Conservation (phyloP, 2,329 filamentous ascomycete species). For the Alternaria metachromatica region DNA sequence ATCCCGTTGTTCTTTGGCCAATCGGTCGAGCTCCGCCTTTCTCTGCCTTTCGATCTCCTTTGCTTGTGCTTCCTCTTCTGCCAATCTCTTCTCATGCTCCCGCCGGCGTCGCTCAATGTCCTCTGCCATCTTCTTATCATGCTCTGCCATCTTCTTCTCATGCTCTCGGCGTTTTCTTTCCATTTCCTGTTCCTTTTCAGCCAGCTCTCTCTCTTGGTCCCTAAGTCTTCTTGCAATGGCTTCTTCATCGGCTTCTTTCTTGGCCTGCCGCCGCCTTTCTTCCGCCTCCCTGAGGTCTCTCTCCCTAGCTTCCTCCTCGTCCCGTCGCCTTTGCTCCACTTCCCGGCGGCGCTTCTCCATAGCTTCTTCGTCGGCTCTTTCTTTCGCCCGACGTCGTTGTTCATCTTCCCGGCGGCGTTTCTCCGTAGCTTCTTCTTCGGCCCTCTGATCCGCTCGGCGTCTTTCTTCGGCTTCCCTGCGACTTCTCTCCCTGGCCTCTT, state of each 20-base stretch:
- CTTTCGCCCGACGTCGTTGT: background rate
- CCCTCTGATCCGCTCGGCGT: background rate
- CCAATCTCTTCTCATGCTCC: background rate
- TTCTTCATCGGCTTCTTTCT: background rate
- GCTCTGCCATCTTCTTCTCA: background rate
- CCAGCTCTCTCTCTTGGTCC: constrained; percentile 5
- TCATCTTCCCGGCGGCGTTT: background rate
- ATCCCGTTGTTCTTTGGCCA: constrained; percentile 6
- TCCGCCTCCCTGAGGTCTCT: background rate
- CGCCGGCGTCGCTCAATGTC: background rate
- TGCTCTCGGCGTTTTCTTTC: background rate
- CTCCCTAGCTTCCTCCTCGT: background rate
- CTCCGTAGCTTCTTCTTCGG: background rate
- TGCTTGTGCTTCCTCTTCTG: background rate
- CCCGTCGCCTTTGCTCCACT: background rate
- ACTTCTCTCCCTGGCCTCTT: background rate
- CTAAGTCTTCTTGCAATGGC: background rate
- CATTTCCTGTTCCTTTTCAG: background rate
- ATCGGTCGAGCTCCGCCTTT: constrained; percentile 10
- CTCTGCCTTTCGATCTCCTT: constrained; percentile 2
- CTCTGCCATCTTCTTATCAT: background rate
- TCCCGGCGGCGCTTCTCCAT: background rate
- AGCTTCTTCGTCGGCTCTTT: background rate
- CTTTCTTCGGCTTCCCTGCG: background rate
- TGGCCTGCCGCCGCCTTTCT: background rate